These are phyloP conservation scores for Russula ochroleuca DNA, from an alignment of 768 basidiomycete genomes.

Conservation along the genomic window DNA sequence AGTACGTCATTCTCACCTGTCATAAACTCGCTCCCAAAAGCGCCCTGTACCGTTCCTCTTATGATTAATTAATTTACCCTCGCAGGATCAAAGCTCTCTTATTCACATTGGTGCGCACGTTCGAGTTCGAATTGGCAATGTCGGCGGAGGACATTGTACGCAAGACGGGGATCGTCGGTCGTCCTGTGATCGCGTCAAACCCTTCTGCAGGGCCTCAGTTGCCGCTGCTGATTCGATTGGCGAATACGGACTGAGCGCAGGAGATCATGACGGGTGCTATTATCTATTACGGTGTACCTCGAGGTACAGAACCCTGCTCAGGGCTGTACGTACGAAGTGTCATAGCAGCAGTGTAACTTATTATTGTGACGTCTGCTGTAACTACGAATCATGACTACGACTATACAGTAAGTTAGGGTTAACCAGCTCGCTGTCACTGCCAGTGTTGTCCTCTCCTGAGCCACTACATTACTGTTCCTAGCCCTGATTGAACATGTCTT, in stretches of 20 bases:
- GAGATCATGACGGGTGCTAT: background rate
- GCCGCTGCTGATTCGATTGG: conserved; percentile 20
- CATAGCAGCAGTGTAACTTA: background rate
- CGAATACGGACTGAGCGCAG: background rate
- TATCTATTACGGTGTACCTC: background rate
- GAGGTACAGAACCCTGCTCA: background rate
- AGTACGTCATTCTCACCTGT: conserved; percentile 22
- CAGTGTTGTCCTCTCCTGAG: too few species aligned
- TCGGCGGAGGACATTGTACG: conserved; percentile 22
- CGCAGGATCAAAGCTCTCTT: conserved; percentile 31
- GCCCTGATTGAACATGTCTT: too few species aligned
- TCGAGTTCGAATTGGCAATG: conserved; percentile 28
- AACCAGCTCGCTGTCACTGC: too few species aligned
- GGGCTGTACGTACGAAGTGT: background rate
- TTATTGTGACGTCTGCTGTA: too few species aligned
- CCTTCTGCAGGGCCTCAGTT: conserved; percentile 22
- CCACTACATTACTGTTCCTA: too few species aligned
- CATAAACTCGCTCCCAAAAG: too few species aligned
- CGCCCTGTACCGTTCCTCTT: background rate
- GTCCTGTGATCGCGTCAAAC: conserved; percentile 22
- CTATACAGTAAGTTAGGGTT: too few species aligned
- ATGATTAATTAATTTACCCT: too few species aligned
- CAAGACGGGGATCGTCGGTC: conserved; percentile 17
- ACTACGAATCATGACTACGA: background rate
- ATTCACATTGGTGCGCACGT: conserved; percentile 29